phyloP scores from a whole-genome alignment of 2,329 filamentous ascomycete genomes.

The Metarhizium sp. region DNA sequence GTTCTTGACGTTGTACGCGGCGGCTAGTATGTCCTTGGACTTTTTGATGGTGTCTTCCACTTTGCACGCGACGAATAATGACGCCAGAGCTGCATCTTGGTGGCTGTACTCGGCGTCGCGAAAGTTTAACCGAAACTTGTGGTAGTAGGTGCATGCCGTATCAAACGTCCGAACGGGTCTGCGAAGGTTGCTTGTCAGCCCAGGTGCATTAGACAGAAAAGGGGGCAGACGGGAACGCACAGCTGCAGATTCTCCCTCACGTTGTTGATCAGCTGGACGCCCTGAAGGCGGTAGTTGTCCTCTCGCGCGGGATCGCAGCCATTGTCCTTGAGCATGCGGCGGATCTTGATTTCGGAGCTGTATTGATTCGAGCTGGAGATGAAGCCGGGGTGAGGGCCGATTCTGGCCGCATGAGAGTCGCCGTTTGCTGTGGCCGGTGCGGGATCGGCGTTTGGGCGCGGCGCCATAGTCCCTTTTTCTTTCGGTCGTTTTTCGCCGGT shows the following conservation, averaged over 20 bases:
- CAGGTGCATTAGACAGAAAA: background rate
- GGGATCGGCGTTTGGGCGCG: conserved; percentile 1
- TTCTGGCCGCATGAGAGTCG: conserved; percentile 1
- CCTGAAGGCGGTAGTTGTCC: conserved; percentile 71
- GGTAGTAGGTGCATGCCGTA: conserved; percentile 85
- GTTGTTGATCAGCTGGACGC: conserved; percentile 80
- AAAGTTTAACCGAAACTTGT: conserved; percentile 83
- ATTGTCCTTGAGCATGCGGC: conserved; percentile 59
- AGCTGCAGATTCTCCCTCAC: conserved; percentile 71
- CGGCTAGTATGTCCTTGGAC: conserved; percentile 83
- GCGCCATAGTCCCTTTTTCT: conserved; percentile 4
- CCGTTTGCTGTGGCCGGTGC: conserved; percentile 7
- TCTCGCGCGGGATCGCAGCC: conserved; percentile 70
- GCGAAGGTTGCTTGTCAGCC: background rate
- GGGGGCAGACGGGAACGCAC: conserved; percentile 35
- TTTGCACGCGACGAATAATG: conserved; percentile 89
- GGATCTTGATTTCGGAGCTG: conserved; percentile 71
- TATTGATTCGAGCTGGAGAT: conserved; percentile 55
- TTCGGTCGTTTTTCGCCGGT: background rate
- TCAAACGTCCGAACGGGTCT: conserved; percentile 87
- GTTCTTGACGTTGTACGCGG: conserved; percentile 76
- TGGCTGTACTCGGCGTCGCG: conserved; percentile 80
- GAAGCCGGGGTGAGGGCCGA: conserved; percentile 37
- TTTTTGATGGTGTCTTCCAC: conserved; percentile 98
- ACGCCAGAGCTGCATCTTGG: conserved; percentile 77